Evolutionary conservation across 192 early-diverging fungal species (phyloP), one percentile per base, ranked within the genome.

Genomic region (Coemansia sp.): DNA sequence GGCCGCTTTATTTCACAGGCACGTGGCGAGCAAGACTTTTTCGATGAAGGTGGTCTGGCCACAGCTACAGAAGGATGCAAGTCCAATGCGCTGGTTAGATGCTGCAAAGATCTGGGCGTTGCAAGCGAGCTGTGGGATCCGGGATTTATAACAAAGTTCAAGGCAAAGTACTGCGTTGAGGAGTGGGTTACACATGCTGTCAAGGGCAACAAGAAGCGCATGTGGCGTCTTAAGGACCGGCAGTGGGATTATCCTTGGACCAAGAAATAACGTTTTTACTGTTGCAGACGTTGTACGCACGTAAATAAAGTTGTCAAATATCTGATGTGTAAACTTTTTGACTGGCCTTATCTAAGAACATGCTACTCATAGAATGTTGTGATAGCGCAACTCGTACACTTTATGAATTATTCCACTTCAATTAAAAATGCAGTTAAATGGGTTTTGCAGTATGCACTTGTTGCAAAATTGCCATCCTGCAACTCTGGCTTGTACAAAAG

Each of bases 111-210:
- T 84, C 82, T 98, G 56, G 94, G 92, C 28, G 80, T 94, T 25
- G 92, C 93, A 0, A 92, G 86, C 33, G 95, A 99, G 75, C 80
- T 99, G 55, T 97, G 95, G 91, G 95, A 99, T 60, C 96, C 96
- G 25, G 68, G 77, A 0, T 97, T 93, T 68, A 89, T 99, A 58
- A 83, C 90, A 17, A 82, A 90, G 51, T 99, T 94, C 78, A 96
- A 93, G 83, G 86, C 83, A 49, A 73, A 88, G 59, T 76, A 96
- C 64, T 92, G 93, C 59, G 88, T 86, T 33, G 88, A 92, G 73
- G 86, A 89, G 6, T 88, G 82, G 84, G 91, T 85, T 12, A 92
- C 89, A 48, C 87, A 93, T 71, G 85, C 86, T n/a, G 72, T 72
- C n/a, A 89, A 77, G 42, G 90, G 90, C 25, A 85, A 73, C 61